These are phyloP conservation scores for Solanum commersonii DNA, from an alignment of 257 asterid species.

Conservation along the genomic window DNA sequence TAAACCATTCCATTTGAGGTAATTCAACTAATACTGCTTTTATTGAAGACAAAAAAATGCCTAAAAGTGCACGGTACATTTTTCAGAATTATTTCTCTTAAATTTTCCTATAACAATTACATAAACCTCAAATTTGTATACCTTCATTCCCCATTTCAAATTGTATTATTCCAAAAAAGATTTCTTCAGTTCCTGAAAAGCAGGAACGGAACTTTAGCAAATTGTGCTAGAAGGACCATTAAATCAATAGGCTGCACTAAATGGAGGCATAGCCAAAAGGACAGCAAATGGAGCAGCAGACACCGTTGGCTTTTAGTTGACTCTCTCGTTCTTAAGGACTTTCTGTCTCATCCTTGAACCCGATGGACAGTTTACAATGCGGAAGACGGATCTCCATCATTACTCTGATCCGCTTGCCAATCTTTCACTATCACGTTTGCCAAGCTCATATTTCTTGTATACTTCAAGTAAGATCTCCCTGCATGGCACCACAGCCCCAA, in stretches of 20 bases:
- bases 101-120: neutral
- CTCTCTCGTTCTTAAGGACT: neutral
- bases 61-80: neutral
- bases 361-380: neutral
- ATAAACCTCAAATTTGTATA: neutral
- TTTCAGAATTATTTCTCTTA: neutral
- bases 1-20: neutral
- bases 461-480: constrained; percentile 64
- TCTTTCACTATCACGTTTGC: constrained; percentile 10
- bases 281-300: neutral
- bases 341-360: neutral
- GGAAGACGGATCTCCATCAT: neutral
- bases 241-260: neutral
- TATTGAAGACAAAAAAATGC: neutral
- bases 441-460: constrained; percentile 42
- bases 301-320: neutral
- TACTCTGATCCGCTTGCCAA: constrained; percentile 11
- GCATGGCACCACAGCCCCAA: constrained; percentile 87
- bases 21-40: neutral
- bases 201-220: neutral
- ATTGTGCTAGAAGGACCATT: neutral
- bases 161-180: neutral
- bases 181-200: neutral
- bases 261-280: neutral
- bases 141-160: neutral